Base-by-base conservation (phyloP, 1,139 yeast species). In the Petasospora rhodanensis region DNA sequence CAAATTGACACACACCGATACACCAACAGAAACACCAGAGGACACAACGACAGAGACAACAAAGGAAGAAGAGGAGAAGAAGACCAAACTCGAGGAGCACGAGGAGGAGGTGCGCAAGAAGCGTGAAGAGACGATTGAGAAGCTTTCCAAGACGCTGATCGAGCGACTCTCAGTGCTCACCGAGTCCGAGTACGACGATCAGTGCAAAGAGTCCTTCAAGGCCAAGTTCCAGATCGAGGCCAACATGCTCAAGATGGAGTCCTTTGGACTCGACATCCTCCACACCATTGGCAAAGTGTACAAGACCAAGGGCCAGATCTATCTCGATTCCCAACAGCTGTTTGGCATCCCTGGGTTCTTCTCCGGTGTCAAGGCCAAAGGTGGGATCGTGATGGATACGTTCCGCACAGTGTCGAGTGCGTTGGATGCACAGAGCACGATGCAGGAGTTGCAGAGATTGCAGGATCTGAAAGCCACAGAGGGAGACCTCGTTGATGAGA, bases 261-360 rank as follows among this genome's bases (percentile, higher is more conserved):
- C 89, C 45, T 91, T 89, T 62, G 97, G 97, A 7, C 64, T 87
- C 32, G 95, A 89, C 55, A 80, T 89, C 29, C 70, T 91, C 38
- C 96, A 89, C 54, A 73, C 95, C 1, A 76, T 89, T 38, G 97
- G 97, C 13, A 65, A 71, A 24, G 76, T 84, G 7, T 89, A 89
- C 58, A 68, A 70, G 45, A 70, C 81, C 46, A 86, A 86, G 52
- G 84, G 75, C 2, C 60, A 65, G 26, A 64, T 76, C 12, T 72
- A 62, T 41, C 50, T 79, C 34, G 77, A 77, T 51, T 74, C 87
- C 20, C 95, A 85, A 51, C 79, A 80, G 38, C 75, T 83, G 43
- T 68, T 84, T 46, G 93, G 94, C 2, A 68, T 87, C 52, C 83
- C 93, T 7, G 96, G 97, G 4, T 70, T 91, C 48, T 82, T 89